phyloP scores from a whole-genome alignment of 2,329 filamentous ascomycete genomes.

The Pestalotiopsis sp. region DNA sequence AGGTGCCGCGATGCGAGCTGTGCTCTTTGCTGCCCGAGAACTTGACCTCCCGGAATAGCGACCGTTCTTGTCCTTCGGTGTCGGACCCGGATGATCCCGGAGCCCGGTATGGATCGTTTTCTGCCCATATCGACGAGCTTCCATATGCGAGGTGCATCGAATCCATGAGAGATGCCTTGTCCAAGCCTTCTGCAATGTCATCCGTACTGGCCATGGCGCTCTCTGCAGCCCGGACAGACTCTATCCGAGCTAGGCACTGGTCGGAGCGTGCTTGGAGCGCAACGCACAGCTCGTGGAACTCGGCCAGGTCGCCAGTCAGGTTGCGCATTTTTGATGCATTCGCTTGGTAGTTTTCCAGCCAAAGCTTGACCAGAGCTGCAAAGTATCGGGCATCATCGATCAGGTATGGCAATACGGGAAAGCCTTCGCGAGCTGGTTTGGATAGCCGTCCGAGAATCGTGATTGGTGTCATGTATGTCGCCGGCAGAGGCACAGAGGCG shows the following conservation, averaged over 20 bases:
- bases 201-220: conserved; percentile 33
- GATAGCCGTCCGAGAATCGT: conserved; percentile 85
- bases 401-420: conserved; percentile 89
- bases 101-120: conserved; percentile 37
- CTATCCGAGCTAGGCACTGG: conserved; percentile 52
- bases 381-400: conserved; percentile 88
- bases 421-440: conserved; percentile 82
- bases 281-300: conserved; percentile 55
- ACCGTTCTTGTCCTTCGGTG: conserved; percentile 29
- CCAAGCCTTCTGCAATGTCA: conserved; percentile 50
- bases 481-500: conserved; percentile 66
- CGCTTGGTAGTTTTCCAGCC: conserved; percentile 62
- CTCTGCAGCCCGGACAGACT: conserved; percentile 45
- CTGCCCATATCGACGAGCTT: conserved; percentile 35
- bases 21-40: conserved; percentile 23
- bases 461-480: conserved; percentile 89
- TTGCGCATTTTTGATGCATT: conserved; percentile 33
- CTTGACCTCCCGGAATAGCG: conserved; percentile 22
- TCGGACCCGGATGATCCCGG: conserved; percentile 58
- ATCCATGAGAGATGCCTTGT: conserved; percentile 44
- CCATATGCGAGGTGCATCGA: conserved; percentile 38
- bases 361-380: conserved; percentile 79
- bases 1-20: conserved; percentile 29
- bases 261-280: conserved; percentile 53
- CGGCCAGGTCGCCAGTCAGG: conserved; percentile 54